Base-by-base conservation (phyloP, 306 rosid species). In the Hippophae rhamnoides region DNA sequence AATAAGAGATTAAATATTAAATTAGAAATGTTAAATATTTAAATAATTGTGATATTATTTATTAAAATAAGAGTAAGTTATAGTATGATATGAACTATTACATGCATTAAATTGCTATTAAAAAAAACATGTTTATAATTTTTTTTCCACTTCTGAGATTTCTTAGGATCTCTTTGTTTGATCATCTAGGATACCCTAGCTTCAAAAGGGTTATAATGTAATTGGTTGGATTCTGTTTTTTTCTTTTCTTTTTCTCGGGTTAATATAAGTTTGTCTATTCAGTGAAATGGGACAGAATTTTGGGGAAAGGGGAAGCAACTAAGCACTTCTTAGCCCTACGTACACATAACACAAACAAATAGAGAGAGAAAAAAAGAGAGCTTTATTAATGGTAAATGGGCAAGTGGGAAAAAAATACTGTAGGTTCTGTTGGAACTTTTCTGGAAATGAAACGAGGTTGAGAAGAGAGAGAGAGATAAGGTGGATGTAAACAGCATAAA, bases 401-500 rank as follows among this genome's bases (percentile, higher is more conserved):
- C 72, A 56, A 74, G 60, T 57, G 60, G 52, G 25, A 23, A 58
- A 44, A 66, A 65, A 4, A 31, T 2, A 2, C 4, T 31, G 5
- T 31, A 31, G 38, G 38, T 31, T 31, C n/a, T 7, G 62, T 66
- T 74, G 62, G 77, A 84, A 79, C 66, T 74, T 81, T 80, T 78
- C 79, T 66, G 67, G 76, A 65, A 74, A 80, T 76, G 63, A 66
- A 26, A 74, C 71, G 74, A 69, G 77, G 75, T 74, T 85, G 86
- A 82, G 62, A 26, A 54, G 41, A 31, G 41, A n/a, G 41, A n/a
- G 69, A 69, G 65, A 59, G 67, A 57, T 56, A 67, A 72, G 84
- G 76, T 66, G 72, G 94, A 86, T 76, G 85, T 67, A 54, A 81
- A 79, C 82, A 76, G 61, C 67, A 74, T 69, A 79, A 78, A 76